phyloP scores from a whole-genome alignment of 495 filamentous ascomycete species.

The Aspergillus saccharolyticus region DNA sequence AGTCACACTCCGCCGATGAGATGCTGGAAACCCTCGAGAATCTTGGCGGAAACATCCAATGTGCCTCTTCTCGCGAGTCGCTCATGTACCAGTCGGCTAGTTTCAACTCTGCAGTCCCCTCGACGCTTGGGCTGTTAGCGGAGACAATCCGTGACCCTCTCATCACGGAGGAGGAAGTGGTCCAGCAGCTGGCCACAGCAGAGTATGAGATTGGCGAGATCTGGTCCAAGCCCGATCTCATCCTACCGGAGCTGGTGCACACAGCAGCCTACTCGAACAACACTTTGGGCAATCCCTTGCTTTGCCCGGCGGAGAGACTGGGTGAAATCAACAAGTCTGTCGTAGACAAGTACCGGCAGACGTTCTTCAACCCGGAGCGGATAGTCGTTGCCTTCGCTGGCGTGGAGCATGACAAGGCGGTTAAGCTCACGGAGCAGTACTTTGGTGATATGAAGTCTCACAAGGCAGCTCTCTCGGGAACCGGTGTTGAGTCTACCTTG shows the following conservation, averaged over 20 bases:
- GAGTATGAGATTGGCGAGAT: constrained; percentile 96
- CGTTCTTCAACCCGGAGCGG: constrained; percentile 82
- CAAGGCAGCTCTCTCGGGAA: constrained; percentile 46
- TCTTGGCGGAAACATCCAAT: constrained; percentile 92
- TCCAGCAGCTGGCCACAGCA: constrained; percentile 80
- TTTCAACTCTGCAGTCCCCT: constrained; percentile 88
- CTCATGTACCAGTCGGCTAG: constrained; percentile 99
- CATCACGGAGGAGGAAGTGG: constrained; percentile 86
- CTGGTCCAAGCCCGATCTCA: constrained; percentile 95
- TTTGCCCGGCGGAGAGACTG: constrained; percentile 85
- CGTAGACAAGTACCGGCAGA: constrained; percentile 72
- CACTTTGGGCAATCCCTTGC: constrained; percentile 86
- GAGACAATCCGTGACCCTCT: constrained; percentile 89
- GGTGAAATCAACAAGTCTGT: constrained; percentile 66
- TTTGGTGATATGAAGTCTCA: constrained; percentile 81
- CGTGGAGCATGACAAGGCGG: constrained; percentile 74
- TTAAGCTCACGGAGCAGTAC: constrained; percentile 72
- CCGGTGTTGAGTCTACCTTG: constrained; percentile 50
- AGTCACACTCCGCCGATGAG: constrained; percentile 63
- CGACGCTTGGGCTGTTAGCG: constrained; percentile 77
- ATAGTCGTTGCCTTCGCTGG: constrained; percentile 96
- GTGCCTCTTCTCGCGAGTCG: constrained; percentile 88
- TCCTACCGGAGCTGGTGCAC: constrained; percentile 91
- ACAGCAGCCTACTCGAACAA: constrained; percentile 93
- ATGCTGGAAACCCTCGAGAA: constrained; percentile 83